These are phyloP conservation scores for Mycena amicta DNA, from an alignment of 768 basidiomycete species.

Conservation along the genomic window DNA sequence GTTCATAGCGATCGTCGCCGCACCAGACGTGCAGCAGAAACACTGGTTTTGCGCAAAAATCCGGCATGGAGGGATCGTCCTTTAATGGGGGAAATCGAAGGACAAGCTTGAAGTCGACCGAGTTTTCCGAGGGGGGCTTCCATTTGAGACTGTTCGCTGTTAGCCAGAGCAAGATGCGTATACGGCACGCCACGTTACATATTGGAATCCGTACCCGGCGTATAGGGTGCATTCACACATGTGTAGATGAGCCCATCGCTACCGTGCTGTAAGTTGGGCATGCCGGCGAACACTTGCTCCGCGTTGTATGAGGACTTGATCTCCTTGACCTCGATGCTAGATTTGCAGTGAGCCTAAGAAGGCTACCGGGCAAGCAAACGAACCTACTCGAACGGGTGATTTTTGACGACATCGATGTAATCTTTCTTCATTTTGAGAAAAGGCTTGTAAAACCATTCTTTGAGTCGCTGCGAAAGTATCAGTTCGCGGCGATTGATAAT, in stretches of 20 bases:
- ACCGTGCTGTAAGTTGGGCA: slow-evolving; percentile 85
- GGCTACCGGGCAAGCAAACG: slow-evolving; percentile 11
- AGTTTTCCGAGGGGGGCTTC: slow-evolving; percentile 98
- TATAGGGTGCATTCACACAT: slow-evolving; percentile 81
- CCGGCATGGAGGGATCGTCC: slow-evolving; percentile 60
- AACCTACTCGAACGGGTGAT: slow-evolving; percentile 82
- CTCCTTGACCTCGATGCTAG: slow-evolving; percentile 83
- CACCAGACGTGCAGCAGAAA: slow-evolving; percentile 85
- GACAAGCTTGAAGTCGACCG: slow-evolving; percentile 95
- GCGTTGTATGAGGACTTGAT: slow-evolving; percentile 88
- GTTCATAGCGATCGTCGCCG: slow-evolving; percentile 77
- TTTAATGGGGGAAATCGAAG: slow-evolving; percentile 83
- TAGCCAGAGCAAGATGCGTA: slow-evolving; percentile 8
- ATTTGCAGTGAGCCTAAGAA: slow-evolving; percentile 2
- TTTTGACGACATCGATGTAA: slow-evolving; percentile 63
- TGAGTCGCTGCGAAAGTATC: slow-evolving; percentile 60
- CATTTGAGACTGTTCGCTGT: slow-evolving; percentile 78
- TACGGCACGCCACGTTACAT: slow-evolving; percentile 57
- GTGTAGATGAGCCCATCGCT: slow-evolving; percentile 98
- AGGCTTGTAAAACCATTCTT: slow-evolving; percentile 82
- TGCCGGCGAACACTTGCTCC: slow-evolving; percentile 83
- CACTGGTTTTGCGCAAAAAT: slow-evolving; percentile 82
- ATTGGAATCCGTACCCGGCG: slow-evolving; percentile 81
- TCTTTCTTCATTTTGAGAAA: slow-evolving; percentile 70
- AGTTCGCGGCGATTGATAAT: slow-evolving; percentile 1